Conservation (phyloP, 345 rosid genomes). For the Eucalyptus cladocalyx region DNA sequence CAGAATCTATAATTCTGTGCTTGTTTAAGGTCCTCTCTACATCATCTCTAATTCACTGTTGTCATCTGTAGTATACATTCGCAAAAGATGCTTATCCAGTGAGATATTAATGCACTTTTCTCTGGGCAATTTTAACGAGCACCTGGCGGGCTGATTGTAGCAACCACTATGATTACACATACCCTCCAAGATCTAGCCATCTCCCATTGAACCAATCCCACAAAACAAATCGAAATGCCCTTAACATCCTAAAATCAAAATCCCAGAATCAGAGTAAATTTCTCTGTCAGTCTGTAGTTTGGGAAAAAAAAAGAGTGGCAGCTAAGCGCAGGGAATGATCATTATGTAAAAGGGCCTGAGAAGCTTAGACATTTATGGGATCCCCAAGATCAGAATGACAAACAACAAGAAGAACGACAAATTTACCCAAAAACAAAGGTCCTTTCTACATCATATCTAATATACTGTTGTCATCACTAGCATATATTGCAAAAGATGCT, state of each 20-base stretch:
- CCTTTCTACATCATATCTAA: background rate
- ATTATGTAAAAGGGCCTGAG: background rate
- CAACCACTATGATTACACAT: background rate
- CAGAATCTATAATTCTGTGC: background rate
- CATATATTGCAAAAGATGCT: background rate
- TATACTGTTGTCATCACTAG: background rate
- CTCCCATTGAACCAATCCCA: background rate
- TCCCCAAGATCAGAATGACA: background rate
- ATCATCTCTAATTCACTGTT: background rate
- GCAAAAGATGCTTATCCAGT: background rate
- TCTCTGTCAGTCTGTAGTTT: background rate
- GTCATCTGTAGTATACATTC: background rate
- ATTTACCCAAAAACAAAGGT: background rate
- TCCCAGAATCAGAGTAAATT: background rate
- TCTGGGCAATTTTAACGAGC: background rate
- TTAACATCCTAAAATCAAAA: background rate
- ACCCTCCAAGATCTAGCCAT: background rate
- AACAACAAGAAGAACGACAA: background rate
- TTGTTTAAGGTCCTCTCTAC: background rate
- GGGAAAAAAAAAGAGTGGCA: background rate
- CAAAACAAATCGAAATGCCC: background rate
- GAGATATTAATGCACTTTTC: background rate
- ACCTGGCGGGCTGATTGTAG: background rate
- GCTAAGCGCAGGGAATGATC: background rate
- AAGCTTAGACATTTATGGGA: background rate